Conservation (phyloP, 441 rosid genomes). For the Aleurites moluccanus region DNA sequence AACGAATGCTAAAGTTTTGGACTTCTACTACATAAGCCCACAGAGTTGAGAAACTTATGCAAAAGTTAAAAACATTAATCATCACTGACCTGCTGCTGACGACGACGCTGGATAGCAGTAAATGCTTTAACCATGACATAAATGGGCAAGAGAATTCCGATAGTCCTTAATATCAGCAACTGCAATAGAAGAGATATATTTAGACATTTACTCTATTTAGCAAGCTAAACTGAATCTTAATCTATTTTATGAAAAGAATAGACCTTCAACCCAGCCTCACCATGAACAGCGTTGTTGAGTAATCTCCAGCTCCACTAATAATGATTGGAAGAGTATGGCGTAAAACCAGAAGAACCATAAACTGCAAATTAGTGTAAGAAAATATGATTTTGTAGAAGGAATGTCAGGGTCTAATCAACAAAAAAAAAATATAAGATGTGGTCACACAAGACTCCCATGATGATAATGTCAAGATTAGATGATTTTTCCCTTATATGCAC, state of each 20-base stretch:
- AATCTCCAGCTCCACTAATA: slow-evolving; percentile 49
- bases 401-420: not conserved
- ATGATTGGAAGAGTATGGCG: slow-evolving; percentile 71
- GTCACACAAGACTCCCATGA: not conserved
- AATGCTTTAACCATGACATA: slow-evolving; percentile 57
- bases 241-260: slow-evolving; percentile 1
- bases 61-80: not conserved
- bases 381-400: not conserved
- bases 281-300: slow-evolving; percentile 50
- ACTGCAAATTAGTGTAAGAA: slow-evolving; percentile 40
- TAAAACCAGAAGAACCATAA: slow-evolving; percentile 62
- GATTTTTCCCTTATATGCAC: not conserved
- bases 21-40: not conserved
- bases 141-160: slow-evolving; percentile 64
- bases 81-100: slow-evolving; percentile 46
- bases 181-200: slow-evolving; percentile 29
- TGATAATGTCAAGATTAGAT: not conserved
- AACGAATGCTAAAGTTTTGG: not conserved
- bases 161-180: slow-evolving; percentile 53
- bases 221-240: not conserved
- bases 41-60: not conserved
- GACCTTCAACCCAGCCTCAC: slow-evolving; percentile 35
- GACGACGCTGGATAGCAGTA: slow-evolving; percentile 48
- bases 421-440: not conserved
- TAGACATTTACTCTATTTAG: not conserved